Evolutionary conservation across 768 basidiomycete genomes (phyloP).

Genomic region (Cystoderma amianthinum): DNA sequence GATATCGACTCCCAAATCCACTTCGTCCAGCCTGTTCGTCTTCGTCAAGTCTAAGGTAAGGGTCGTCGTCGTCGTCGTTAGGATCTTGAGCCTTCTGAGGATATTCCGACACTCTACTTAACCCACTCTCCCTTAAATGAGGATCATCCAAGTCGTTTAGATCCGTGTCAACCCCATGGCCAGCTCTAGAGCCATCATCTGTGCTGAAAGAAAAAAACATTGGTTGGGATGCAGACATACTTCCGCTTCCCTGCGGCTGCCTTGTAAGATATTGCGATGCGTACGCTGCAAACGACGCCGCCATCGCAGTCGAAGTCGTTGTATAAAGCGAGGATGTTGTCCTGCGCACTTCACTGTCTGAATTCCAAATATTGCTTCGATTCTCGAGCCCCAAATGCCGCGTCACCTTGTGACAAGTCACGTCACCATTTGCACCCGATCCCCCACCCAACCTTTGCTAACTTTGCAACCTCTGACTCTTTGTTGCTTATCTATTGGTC

Average conservation of each 20-base stretch:
- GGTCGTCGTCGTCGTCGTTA: slow-evolving; percentile 60
- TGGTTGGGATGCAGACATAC: slow-evolving; percentile 62
- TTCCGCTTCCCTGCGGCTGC: slow-evolving; percentile 31
- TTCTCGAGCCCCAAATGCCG: too few species aligned
- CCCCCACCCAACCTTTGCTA: too few species aligned
- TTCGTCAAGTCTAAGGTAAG: slow-evolving; percentile 73
- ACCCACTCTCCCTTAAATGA: slow-evolving; percentile 43
- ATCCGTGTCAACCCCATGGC: slow-evolving; percentile 34
- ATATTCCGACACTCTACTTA: slow-evolving; percentile 24
- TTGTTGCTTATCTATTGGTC: too few species aligned
- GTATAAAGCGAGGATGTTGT: slow-evolving; percentile 8
- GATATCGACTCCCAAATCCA: slow-evolving; percentile 19
- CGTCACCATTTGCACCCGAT: too few species aligned
- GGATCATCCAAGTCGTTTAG: slow-evolving; percentile 76
- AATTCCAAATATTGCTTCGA: too few species aligned
- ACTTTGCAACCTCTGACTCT: too few species aligned
- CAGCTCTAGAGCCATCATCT: slow-evolving; percentile 55
- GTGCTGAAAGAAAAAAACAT: slow-evolving; percentile 88
- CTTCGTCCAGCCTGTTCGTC: slow-evolving; percentile 34
- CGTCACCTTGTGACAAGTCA: too few species aligned
- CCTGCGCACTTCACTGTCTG: too few species aligned
- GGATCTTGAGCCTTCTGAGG: slow-evolving; percentile 5
- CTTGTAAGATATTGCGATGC: slow-evolving; percentile 76
- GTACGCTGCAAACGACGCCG: slow-evolving; percentile 74
- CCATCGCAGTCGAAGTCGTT: slow-evolving; percentile 24